Evolutionary conservation across 768 basidiomycete species (phyloP).

Genomic region (Pleurotus giganteus): DNA sequence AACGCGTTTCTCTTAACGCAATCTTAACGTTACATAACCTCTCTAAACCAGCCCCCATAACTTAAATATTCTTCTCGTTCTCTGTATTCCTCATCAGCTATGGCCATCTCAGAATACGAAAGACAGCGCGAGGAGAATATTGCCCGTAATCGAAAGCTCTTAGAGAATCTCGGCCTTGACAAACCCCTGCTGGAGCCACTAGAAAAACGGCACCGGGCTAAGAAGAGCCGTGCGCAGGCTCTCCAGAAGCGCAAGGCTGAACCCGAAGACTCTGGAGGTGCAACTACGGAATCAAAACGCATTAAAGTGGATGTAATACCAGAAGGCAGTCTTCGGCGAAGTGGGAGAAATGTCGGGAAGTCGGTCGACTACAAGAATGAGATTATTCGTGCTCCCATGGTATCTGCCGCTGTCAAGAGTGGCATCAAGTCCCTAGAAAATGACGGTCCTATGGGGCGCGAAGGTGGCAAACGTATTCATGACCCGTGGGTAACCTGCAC

Average conservation of each 20-base stretch:
- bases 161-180: constrained; percentile 43
- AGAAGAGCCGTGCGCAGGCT: constrained; percentile 9
- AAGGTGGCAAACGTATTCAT: constrained; percentile 33
- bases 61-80: too few species aligned
- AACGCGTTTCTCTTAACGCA: too few species aligned
- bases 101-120: constrained; percentile 30
- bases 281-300: constrained; percentile 29
- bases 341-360: constrained; percentile 63
- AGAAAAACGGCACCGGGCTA: constrained; percentile 32
- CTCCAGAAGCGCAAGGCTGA: constrained; percentile 41
- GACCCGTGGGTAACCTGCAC: constrained; percentile 47
- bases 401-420: constrained; percentile 35
- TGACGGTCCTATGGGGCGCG: constrained; percentile 34
- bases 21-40: too few species aligned
- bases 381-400: constrained; percentile 25
- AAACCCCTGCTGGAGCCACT: constrained; percentile 48
- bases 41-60: too few species aligned
- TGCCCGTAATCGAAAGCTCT: constrained; percentile 41
- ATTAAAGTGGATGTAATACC: constrained; percentile 20
- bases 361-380: constrained; percentile 53
- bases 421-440: constrained; percentile 35
- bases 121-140: constrained; percentile 32
- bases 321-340: constrained; percentile 50
- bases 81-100: too few species aligned
- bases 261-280: constrained; percentile 20